Base-by-base conservation (phyloP, 2,329 filamentous ascomycete species). In the Emergomyces orientalis region DNA sequence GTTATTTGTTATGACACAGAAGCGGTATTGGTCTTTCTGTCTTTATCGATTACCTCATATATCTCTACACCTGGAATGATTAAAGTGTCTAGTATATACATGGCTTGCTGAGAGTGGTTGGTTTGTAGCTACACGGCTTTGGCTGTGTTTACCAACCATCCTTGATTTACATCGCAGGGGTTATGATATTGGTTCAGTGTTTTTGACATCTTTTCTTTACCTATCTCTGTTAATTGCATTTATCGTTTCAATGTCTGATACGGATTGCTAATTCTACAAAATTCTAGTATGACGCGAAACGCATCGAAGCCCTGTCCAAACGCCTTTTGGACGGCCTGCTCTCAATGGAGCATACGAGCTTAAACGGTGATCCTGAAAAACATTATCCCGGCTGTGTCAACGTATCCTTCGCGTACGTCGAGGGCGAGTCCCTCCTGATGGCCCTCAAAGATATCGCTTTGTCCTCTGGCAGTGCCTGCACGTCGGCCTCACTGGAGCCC, bases 331-430 rank as follows among this genome's bases (percentile, higher is more conserved):
- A 89, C 22, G 92, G 91, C 2, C 86, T 99, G 2, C 81, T 99
- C 25, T 77, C 90, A 6, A 84, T 99, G 80, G 94, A 97, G 75
- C 94, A 99, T 77, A 96, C 94, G 1, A 85, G 83, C 9, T 87
- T 96, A 69, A 99, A 99, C 71, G 94, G 94, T 59, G 91, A 94
- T 69, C 82, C 87, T 1, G 77, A 88, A 4, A 83, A 85, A 60
- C 95, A 95, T 76, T 99, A 99, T 74, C 91, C 94, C 1, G 94
- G 94, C 66, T 99, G 94, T 70, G 93, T 99, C 65, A 99, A 99
- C 75, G 89, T 99, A 13, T 99, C 94, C 0, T 99, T 99, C 73
- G 93, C 94, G 41, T 99, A 99, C 71, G 91, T 99, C 4, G 94
- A 99, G 78, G 94, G 94, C 68, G 94, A 99, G 78, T 97, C 94